phyloP scores from a whole-genome alignment of 257 asterid genomes.

The Salvia rosmarinus region DNA sequence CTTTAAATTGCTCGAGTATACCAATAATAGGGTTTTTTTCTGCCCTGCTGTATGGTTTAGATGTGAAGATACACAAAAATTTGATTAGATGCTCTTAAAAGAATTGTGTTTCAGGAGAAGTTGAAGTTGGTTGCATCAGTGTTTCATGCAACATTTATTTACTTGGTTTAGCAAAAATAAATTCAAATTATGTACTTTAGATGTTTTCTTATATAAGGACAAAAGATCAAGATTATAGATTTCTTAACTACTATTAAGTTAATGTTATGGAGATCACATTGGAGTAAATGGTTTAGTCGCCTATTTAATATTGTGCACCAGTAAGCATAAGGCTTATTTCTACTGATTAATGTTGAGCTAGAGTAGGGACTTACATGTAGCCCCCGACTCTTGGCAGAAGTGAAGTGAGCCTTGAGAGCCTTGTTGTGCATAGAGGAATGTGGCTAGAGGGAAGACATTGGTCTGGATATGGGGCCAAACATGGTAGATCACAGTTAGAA shows the following conservation, averaged over 20 bases:
- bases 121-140: background rate
- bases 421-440: background rate
- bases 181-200: background rate
- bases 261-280: background rate
- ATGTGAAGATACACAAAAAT: background rate
- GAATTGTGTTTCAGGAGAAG: background rate
- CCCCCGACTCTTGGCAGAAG: background rate
- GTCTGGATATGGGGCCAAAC: background rate
- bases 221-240: background rate
- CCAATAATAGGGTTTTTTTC: background rate
- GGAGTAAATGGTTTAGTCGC: background rate
- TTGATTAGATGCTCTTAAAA: background rate
- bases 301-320: background rate
- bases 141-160: background rate
- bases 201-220: background rate
- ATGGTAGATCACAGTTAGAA: background rate
- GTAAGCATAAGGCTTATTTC: background rate
- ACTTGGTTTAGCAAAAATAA: background rate
- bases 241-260: background rate
- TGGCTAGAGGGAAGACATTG: background rate
- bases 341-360: background rate
- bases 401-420: background rate
- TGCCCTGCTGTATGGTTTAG: background rate
- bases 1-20: background rate
- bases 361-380: background rate